phyloP scores from a whole-genome alignment of 2,329 filamentous ascomycete species.

The Nemania bipapillata region DNA sequence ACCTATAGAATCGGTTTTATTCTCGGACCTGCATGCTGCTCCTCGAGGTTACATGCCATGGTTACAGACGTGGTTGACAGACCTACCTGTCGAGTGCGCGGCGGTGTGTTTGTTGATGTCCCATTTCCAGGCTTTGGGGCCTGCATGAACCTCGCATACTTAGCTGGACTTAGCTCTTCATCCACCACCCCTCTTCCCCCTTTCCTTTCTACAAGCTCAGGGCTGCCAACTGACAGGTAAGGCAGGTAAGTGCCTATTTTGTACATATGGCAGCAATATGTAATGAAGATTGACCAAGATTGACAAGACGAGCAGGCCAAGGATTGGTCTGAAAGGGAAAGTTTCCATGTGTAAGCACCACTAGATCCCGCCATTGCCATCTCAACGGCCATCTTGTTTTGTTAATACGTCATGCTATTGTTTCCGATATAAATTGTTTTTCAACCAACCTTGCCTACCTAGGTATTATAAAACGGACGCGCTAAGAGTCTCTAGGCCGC shows the following conservation, averaged over 20 bases:
- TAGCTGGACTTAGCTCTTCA: not conserved
- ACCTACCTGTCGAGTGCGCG: constrained; percentile 21
- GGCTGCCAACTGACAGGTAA: not conserved
- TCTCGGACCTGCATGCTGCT: constrained; percentile 16
- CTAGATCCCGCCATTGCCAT: constrained; percentile 8
- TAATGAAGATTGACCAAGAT: not conserved
- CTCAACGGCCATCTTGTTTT: constrained; percentile 27
- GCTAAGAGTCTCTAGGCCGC: not conserved
- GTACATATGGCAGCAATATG: not conserved
- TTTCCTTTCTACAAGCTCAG: constrained; percentile 25
- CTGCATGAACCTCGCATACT: constrained; percentile 23
- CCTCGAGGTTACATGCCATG: constrained; percentile 18
- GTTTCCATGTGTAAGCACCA: constrained; percentile 11
- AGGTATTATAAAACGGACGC: constrained; percentile 8
- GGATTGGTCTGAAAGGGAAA: constrained; percentile 17
- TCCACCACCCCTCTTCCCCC: constrained; percentile 13
- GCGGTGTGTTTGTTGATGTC: constrained; percentile 35
- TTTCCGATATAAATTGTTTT: constrained; percentile 11
- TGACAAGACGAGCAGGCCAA: constrained; percentile 27
- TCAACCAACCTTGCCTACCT: not conserved
- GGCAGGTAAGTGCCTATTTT: too few relatives aligned
- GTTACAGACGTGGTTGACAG: constrained; percentile 24
- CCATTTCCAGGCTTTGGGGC: constrained; percentile 15
- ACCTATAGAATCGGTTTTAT: constrained; percentile 2
- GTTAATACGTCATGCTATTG: constrained; percentile 25